Evolutionary conservation across 2,329 filamentous ascomycete genomes (phyloP).

Genomic region (Dactylellina sp.): DNA sequence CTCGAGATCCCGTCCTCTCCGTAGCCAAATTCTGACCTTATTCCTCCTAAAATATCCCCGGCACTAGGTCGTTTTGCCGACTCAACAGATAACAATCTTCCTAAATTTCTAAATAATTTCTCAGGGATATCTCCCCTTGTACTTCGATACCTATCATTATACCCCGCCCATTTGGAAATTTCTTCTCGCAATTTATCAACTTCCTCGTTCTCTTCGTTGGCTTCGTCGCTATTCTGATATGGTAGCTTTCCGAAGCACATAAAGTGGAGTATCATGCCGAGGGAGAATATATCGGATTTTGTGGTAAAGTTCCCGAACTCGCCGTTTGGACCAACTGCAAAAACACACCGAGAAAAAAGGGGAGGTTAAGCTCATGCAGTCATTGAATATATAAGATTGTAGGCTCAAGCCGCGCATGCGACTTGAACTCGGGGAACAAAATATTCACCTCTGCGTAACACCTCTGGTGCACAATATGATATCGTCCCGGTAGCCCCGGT

Average conservation of each 20-base stretch:
- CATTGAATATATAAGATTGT: constrained; percentile 24
- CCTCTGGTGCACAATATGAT: constrained; percentile 96
- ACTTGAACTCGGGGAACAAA: constrained; percentile 34
- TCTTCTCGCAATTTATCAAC: constrained; percentile 85
- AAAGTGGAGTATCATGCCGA: constrained; percentile 98
- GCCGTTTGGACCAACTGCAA: constrained; percentile 69
- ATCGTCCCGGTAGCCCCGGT: constrained; percentile 96
- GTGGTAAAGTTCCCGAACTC: constrained; percentile 92
- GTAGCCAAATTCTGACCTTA: constrained; percentile 46
- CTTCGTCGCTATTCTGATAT: constrained; percentile 82
- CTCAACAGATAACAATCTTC: constrained; percentile 39
- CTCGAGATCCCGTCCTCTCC: constrained; percentile 47
- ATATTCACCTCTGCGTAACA: constrained; percentile 72
- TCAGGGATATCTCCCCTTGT: constrained; percentile 42
- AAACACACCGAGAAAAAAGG: neutral
- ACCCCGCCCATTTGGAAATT: constrained; percentile 87
- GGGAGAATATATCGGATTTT: constrained; percentile 97
- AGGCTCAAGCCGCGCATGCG: constrained; percentile 22
- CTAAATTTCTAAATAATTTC: constrained; percentile 37
- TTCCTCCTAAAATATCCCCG: constrained; percentile 43
- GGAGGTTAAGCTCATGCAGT: constrained; percentile 57
- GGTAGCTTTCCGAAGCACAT: constrained; percentile 93
- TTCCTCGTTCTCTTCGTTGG: constrained; percentile 92
- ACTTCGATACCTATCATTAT: constrained; percentile 75
- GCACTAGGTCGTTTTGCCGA: constrained; percentile 46